Evolutionary conservation across 106 monocot species (phyloP).

Genomic region (Vanilla planifolia): DNA sequence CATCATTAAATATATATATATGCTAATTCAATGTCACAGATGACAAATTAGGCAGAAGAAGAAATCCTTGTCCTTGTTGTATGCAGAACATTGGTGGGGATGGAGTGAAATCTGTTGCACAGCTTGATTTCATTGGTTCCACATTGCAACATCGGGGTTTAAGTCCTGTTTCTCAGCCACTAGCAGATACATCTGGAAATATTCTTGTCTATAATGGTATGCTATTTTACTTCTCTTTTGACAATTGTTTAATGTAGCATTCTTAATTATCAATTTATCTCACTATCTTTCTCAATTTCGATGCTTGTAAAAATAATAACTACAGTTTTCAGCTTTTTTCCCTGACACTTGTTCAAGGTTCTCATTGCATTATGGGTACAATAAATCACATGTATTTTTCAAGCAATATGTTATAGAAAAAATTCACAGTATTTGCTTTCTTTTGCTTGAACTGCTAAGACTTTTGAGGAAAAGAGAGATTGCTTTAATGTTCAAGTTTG

Average conservation of each 20-base stretch:
- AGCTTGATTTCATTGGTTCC: slow-evolving; percentile 69
- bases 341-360: not conserved
- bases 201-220: slow-evolving; percentile 88
- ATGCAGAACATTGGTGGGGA: not conserved
- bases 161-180: slow-evolving; percentile 52
- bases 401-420: too few species aligned
- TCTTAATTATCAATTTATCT: not conserved
- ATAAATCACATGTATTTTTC: not conserved
- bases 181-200: slow-evolving; percentile 57
- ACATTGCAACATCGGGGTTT: slow-evolving; percentile 79
- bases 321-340: too few species aligned
- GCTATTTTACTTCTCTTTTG: not conserved
- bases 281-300: not conserved
- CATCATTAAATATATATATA: not conserved
- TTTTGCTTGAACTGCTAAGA: too few species aligned
- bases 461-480: too few species aligned
- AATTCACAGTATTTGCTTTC: too few species aligned
- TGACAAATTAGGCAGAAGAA: slow-evolving; percentile 3
- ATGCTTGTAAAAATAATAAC: too few species aligned
- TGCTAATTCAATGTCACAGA: slow-evolving; percentile 11
- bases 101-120: slow-evolving; percentile 13
- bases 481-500: too few species aligned
- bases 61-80: not conserved
- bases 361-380: not conserved
- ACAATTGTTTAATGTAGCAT: not conserved